Percentiles rank a stretch among this genome's conserved stretches.
Conservation (phyloP, 1,284 basidiomycete genomes). For the Ustilago hordei region DNA sequence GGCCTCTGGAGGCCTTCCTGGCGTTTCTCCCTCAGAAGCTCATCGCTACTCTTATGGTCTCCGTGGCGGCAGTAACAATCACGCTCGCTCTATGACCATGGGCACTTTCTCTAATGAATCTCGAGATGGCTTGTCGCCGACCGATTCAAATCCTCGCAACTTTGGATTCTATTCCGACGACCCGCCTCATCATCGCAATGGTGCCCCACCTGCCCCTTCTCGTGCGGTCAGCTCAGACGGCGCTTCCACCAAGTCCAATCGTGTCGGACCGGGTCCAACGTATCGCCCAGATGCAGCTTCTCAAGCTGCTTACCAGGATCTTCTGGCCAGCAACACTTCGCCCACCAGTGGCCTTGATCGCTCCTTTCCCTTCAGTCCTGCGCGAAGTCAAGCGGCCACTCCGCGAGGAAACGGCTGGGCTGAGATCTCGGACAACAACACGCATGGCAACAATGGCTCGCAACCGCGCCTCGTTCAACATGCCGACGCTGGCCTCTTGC, state of each 20-base stretch:
- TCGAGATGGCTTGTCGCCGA: slow-evolving; percentile 30
- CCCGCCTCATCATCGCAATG: slow-evolving; percentile 18
- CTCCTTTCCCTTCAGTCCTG: slow-evolving; percentile 18
- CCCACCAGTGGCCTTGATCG: slow-evolving; percentile 22
- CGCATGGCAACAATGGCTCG: background rate
- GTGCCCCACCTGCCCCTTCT: slow-evolving; percentile 9
- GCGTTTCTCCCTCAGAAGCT: slow-evolving; percentile 5
- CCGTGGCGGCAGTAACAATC: background rate
- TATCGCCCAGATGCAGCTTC: slow-evolving; percentile 48
- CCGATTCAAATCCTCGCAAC: slow-evolving; percentile 21
- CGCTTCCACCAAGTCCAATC: slow-evolving; percentile 27
- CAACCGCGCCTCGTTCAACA: slow-evolving; percentile 45
- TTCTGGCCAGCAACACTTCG: slow-evolving; percentile 33
- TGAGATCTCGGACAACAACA: slow-evolving; percentile 14
- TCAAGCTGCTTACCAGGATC: slow-evolving; percentile 44
- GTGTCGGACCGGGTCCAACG: slow-evolving; percentile 39
- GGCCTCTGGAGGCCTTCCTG: background rate
- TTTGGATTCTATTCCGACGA: slow-evolving; percentile 41
- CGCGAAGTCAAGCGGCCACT: slow-evolving; percentile 1
- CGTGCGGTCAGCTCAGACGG: slow-evolving; percentile 30
- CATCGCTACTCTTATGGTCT: background rate
- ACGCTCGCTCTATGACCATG: slow-evolving; percentile 2
- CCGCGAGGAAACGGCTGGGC: slow-evolving; percentile 19
- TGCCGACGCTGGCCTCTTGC: slow-evolving; percentile 54
- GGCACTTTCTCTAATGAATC: slow-evolving; percentile 20